These are phyloP conservation scores for Betula pendula DNA, from an alignment of 306 rosid species.

Conservation along the genomic window DNA sequence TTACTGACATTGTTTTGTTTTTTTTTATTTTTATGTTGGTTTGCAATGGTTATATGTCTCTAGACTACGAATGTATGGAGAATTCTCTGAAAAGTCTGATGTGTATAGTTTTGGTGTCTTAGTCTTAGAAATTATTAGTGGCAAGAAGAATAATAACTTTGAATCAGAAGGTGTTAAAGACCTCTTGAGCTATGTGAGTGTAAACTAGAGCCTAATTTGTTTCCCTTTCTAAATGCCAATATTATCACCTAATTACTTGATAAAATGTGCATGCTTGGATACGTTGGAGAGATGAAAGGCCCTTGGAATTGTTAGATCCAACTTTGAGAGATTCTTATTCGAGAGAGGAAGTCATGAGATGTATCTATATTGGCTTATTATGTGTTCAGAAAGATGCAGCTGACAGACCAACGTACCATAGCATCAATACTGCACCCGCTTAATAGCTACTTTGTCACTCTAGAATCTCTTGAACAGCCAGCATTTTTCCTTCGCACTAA, in stretches of 20 bases:
- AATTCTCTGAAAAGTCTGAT: conserved; percentile 27
- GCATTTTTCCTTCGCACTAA: not conserved
- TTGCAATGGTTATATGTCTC: conserved; percentile 31
- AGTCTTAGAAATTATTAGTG: conserved; percentile 30
- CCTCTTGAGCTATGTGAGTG: conserved; percentile 30
- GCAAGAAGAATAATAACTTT: conserved; percentile 26
- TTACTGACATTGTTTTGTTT: not conserved
- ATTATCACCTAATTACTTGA: not conserved
- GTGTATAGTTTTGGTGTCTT: conserved; percentile 28
- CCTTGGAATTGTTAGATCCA: conserved; percentile 26
- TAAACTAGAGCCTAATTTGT: not conserved
- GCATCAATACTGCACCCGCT: conserved; percentile 24
- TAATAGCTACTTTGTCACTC: not conserved
- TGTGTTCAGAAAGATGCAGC: conserved; percentile 34
- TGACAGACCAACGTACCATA: conserved; percentile 33
- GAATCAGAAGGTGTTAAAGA: conserved; percentile 8
- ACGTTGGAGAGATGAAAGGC: conserved; percentile 42
- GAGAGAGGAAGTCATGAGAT: conserved; percentile 12
- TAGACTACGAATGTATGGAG: conserved; percentile 29
- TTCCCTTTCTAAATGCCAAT: not conserved
- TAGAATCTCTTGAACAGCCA: not conserved
- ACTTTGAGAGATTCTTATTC: not conserved
- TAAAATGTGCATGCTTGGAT: conserved; percentile 46
- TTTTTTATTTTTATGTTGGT: not conserved
- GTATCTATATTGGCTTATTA: conserved; percentile 30